Evolutionary conservation across 257 asterid genomes (phyloP), one percentile per base, ranked within the genome.

Genomic region (Asclepias syriaca): DNA sequence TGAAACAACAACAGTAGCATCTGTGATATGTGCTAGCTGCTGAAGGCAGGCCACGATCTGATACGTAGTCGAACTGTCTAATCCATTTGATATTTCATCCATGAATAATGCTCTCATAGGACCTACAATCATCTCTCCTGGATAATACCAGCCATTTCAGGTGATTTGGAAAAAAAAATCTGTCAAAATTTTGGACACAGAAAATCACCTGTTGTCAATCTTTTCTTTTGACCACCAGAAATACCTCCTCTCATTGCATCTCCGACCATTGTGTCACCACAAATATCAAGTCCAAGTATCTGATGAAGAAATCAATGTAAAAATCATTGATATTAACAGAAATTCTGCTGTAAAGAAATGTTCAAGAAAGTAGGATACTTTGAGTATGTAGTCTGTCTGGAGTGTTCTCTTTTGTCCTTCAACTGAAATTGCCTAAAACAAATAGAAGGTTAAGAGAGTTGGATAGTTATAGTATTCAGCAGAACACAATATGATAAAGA

Each of bases 111-210:
- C 81, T 57, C 83, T 84, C 8, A 88, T 83, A 1, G 94, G 90
- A 53, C 96, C 94, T 11, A 89, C 92, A 13, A 89, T 79, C 94
- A 87, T 89, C 75, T 89, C 96, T 18, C 94, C 92, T 87, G 86
- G 61, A 53, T 56, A 34, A 74, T 29, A 34, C 45, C 69, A 9
- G 27, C 34, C 34, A 29, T 29, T 29, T 34, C 65, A 11, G 9
- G 39, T 3, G 10, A 21, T 4, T 22, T 56, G 18, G n/a, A 5
- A 24, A 1, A 34, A 34, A 3, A 34, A 34, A 29, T 29, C 34
- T 29, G 34, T 13, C 2, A 55, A 43, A 40, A 0, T 37, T 29
- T 58, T 7, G 19, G 40, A 13, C 68, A 39, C 8, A 71, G 53
- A 68, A 59, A 68, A 7, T 5, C 78, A 84, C 91, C 86, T 57